Evolutionary conservation across 73 alveolate species (phyloP).

Genomic region (Tetrahymena thermophila): DNA sequence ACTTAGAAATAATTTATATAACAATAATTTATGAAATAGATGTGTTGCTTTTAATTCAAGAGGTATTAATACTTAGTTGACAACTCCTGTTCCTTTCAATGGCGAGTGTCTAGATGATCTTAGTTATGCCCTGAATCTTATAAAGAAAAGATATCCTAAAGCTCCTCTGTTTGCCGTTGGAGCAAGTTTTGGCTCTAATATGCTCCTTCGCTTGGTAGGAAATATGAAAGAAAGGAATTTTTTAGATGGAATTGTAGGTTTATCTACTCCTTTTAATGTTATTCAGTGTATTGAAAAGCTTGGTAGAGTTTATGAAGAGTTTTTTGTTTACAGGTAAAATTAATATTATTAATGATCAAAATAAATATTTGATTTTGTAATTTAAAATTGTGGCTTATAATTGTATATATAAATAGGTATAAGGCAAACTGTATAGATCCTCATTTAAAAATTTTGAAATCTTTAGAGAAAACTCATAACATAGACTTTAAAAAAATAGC

Average conservation of each 20-base stretch:
- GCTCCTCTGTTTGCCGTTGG: not conserved
- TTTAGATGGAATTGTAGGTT: not conserved
- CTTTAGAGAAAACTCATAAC: not conserved
- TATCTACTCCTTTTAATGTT: not conserved
- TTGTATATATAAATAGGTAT: not conserved
- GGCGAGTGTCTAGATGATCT: not conserved
- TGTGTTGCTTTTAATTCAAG: not conserved
- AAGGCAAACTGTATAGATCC: not conserved
- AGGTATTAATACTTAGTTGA: not conserved
- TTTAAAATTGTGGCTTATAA: not conserved
- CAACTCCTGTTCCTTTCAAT: not conserved
- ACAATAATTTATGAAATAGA: not conserved
- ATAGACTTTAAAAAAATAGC: conserved; percentile 6
- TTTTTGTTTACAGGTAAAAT: not conserved
- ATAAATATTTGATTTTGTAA: not conserved
- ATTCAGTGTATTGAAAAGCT: not conserved
- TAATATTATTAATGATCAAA: not conserved
- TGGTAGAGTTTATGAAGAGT: not conserved
- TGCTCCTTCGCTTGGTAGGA: not conserved
- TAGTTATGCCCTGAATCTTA: not conserved
- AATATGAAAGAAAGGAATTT: not conserved
- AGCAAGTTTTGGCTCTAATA: not conserved
- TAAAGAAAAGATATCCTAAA: not conserved
- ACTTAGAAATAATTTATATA: not conserved
- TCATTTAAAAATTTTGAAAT: conserved; percentile 8